These are phyloP conservation scores for Pseudogymnoascus sp. DNA, from an alignment of 2,329 filamentous ascomycete species.

Conservation along the genomic window DNA sequence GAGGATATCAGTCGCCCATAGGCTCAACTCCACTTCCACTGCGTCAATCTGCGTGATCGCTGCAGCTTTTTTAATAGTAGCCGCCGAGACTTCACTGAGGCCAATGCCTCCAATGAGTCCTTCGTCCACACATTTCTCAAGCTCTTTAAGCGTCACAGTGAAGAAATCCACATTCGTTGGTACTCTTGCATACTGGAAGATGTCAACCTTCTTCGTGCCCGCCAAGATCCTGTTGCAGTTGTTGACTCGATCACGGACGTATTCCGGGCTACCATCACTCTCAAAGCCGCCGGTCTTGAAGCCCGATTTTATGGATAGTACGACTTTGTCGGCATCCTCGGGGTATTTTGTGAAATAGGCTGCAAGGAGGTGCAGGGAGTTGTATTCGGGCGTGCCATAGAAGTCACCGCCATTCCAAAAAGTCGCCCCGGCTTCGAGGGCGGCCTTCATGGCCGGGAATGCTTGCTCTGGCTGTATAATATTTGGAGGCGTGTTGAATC, in stretches of 20 bases:
- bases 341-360: constrained; percentile 54
- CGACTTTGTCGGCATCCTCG: constrained; percentile 50
- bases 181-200: constrained; percentile 34
- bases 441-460: constrained; percentile 44
- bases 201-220: constrained; percentile 39
- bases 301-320: constrained; percentile 54
- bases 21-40: constrained; percentile 39
- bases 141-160: constrained; percentile 20
- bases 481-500: constrained; percentile 19
- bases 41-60: constrained; percentile 33
- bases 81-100: constrained; percentile 35
- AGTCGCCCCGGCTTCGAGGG: constrained; percentile 35
- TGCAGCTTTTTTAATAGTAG: constrained; percentile 33
- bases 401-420: constrained; percentile 56
- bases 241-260: constrained; percentile 47
- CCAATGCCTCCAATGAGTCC: constrained; percentile 38
- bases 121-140: constrained; percentile 23
- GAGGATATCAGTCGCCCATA: constrained; percentile 32
- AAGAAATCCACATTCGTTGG: neutral
- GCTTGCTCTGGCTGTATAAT: constrained; percentile 32
- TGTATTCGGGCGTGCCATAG: constrained; percentile 51
- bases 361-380: constrained; percentile 49
- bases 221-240: constrained; percentile 39
- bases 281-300: constrained; percentile 27
- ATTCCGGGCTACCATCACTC: constrained; percentile 42